Evolutionary conservation across 73 alveolate genomes (phyloP).

Genomic region (Diophrys sp.): DNA sequence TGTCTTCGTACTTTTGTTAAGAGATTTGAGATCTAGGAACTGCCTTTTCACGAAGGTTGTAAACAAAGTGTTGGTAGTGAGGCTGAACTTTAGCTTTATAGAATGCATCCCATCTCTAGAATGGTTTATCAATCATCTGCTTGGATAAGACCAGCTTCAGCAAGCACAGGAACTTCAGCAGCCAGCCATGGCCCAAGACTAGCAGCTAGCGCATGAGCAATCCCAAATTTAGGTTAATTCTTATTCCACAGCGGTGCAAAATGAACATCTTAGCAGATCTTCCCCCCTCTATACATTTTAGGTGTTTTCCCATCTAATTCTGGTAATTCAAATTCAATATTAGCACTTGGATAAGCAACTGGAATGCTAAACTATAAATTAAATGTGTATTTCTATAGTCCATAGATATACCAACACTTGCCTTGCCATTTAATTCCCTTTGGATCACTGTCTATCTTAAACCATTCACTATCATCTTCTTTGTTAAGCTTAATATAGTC

Average conservation of each 20-base stretch:
- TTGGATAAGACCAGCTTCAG: constrained; percentile 80
- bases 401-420: constrained; percentile 95
- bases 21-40: neutral
- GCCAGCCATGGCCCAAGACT: constrained; percentile 99
- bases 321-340: constrained; percentile 94
- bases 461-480: constrained; percentile 96
- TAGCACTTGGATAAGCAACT: constrained; percentile 96
- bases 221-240: constrained; percentile 95
- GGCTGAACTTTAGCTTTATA: neutral
- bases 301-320: constrained; percentile 98
- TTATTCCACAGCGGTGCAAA: constrained; percentile 97
- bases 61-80: neutral
- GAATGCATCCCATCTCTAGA: neutral
- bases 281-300: constrained; percentile 98
- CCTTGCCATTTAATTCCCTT: constrained; percentile 95
- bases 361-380: constrained; percentile 95
- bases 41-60: neutral
- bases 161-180: constrained; percentile 96
- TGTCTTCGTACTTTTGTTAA: neutral
- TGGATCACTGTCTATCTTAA: constrained; percentile 89
- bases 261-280: constrained; percentile 95
- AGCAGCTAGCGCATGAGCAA: constrained; percentile 96
- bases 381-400: constrained; percentile 88
- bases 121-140: constrained; percentile 14
- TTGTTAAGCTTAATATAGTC: constrained; percentile 87